Evolutionary conservation across 1,284 basidiomycete genomes (phyloP).

Genomic region (Ustilago hordei): DNA sequence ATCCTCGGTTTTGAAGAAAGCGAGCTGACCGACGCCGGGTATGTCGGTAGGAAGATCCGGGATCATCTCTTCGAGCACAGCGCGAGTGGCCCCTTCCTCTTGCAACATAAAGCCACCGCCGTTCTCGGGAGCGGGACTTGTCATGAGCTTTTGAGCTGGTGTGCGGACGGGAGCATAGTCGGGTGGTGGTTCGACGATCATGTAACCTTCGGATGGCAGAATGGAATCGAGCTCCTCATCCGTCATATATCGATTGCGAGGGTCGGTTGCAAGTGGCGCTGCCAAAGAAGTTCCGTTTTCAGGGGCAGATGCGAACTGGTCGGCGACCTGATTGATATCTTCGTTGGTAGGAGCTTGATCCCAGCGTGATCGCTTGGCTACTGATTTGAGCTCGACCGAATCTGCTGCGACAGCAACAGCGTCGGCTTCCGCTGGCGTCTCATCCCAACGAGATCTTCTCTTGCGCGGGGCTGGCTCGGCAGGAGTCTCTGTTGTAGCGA

Average conservation of each 20-base stretch:
- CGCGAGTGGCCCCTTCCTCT: conserved; percentile 88
- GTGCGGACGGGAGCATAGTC: conserved; percentile 88
- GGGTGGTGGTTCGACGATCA: conserved; percentile 90
- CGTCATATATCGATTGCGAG: conserved; percentile 90
- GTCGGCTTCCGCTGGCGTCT: conserved; percentile 73
- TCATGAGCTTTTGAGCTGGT: conserved; percentile 79
- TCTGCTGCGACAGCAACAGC: conserved; percentile 74
- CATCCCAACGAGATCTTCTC: conserved; percentile 92
- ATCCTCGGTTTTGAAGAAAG: conserved; percentile 98
- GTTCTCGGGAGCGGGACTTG: conserved; percentile 73
- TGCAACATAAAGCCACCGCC: conserved; percentile 92
- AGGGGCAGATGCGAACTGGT: conserved; percentile 7
- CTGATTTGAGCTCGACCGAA: conserved; percentile 73
- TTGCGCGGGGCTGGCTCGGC: conserved; percentile 78
- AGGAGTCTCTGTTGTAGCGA: conserved; percentile 8
- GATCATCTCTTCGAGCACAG: conserved; percentile 83
- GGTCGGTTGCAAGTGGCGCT: conserved; percentile 73
- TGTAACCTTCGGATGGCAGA: conserved; percentile 88
- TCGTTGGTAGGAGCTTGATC: conserved; percentile 80
- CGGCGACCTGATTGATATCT: conserved; percentile 19
- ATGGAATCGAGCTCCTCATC: conserved; percentile 95
- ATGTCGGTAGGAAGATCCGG: conserved; percentile 98
- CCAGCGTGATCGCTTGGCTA: conserved; percentile 84
- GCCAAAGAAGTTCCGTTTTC: conserved; percentile 17
- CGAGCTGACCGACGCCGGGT: conserved; percentile 94